Conservation (phyloP, 2,329 filamentous ascomycete species). For the Sporothrix mexicana region DNA sequence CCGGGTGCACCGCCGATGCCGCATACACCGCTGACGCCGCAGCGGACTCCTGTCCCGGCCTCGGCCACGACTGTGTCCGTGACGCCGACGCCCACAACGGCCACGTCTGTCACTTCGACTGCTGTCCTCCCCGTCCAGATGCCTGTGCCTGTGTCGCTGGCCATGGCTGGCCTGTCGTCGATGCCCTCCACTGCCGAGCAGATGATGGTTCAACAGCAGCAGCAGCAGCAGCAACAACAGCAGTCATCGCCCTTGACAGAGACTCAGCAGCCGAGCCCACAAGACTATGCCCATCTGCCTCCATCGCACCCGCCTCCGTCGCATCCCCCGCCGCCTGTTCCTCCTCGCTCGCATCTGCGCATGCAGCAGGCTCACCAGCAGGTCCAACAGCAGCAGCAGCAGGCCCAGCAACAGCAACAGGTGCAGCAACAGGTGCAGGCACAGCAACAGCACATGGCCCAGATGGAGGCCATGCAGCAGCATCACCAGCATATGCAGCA, state of each 20-base stretch:
- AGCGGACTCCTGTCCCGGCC: constrained; percentile 47
- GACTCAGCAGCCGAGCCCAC: constrained; percentile 36
- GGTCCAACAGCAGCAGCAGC: constrained; percentile 26
- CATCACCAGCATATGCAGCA: constrained; percentile 33
- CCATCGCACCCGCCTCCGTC: constrained; percentile 24
- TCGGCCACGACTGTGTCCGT: not conserved
- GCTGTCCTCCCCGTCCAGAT: constrained; percentile 23
- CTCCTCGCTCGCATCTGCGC: constrained; percentile 27
- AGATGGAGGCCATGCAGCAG: constrained; percentile 39
- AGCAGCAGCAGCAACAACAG: constrained; percentile 36
- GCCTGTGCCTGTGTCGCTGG: constrained; percentile 26
- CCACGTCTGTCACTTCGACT: constrained; percentile 6
- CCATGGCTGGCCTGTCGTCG: constrained; percentile 25
- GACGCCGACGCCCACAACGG: not conserved
- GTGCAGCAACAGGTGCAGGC: constrained; percentile 17
- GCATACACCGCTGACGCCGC: constrained; percentile 51
- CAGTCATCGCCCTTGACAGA: constrained; percentile 25
- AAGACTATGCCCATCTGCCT: constrained; percentile 33
- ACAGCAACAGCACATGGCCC: constrained; percentile 36
- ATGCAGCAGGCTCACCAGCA: constrained; percentile 21
- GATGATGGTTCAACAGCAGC: constrained; percentile 30
- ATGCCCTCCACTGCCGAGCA: constrained; percentile 26
- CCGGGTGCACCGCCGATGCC: constrained; percentile 53
- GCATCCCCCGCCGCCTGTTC: constrained; percentile 18
- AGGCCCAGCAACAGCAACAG: constrained; percentile 11